A percentile compares a stretch with the other conserved stretches of the same genome.
These are phyloP conservation scores for Colletotrichum orbiculare DNA, from an alignment of 2,329 filamentous ascomycete genomes.

Conservation along the genomic window DNA sequence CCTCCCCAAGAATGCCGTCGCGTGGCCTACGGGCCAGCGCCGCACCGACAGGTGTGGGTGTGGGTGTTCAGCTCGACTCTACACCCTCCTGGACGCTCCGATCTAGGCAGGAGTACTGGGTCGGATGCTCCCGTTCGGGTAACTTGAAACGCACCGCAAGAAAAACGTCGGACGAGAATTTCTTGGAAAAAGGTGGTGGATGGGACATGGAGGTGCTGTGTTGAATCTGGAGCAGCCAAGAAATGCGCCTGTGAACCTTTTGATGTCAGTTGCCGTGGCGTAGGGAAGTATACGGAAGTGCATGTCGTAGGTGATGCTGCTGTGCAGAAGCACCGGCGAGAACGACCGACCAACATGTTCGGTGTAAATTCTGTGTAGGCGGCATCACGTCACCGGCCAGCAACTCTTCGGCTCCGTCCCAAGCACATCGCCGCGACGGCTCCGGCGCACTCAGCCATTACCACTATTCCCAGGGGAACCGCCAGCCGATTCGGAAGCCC, in stretches of 20 bases:
- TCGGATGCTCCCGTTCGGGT: conserved; percentile 30
- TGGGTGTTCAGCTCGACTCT: conserved; percentile 21
- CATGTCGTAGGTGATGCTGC: too few relatives aligned
- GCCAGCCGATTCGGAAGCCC: conserved; percentile 25
- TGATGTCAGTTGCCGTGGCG: too few relatives aligned
- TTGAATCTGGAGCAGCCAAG: conserved; percentile 22
- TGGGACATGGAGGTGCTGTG: conserved; percentile 16
- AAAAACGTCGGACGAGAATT: conserved; percentile 10
- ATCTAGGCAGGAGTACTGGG: background rate
- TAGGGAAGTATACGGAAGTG: too few relatives aligned
- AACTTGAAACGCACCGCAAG: conserved; percentile 21
- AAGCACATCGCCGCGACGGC: conserved; percentile 23
- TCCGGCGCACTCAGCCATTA: background rate
- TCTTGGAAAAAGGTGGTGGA: background rate
- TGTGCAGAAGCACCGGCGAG: too few relatives aligned
- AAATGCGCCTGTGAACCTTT: background rate
- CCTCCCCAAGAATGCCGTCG: background rate
- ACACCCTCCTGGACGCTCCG: background rate
- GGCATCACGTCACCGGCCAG: background rate
- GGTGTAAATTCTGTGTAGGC: background rate
- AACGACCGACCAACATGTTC: background rate
- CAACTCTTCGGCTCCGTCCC: conserved; percentile 1
- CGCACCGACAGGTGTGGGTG: background rate
- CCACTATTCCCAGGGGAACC: conserved; percentile 4
- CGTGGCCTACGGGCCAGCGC: background rate